These are phyloP conservation scores for Porodaedalea pini DNA, from an alignment of 1,284 basidiomycete species.

Conservation along the genomic window DNA sequence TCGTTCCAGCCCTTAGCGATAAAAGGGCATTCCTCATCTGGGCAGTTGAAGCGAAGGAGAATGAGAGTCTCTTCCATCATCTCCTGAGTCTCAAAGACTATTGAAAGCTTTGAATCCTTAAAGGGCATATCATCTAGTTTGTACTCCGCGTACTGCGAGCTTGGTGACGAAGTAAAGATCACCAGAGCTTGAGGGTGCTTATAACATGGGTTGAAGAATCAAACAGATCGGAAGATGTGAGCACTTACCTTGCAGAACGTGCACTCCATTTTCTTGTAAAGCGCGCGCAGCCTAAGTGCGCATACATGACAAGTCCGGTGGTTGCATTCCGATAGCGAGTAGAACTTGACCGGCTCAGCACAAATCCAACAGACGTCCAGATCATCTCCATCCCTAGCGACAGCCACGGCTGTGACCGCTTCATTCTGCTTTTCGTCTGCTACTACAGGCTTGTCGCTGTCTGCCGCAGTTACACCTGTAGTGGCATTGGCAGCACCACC, in stretches of 20 bases:
- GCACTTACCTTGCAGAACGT: constrained; percentile 89
- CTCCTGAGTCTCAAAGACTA: constrained; percentile 87
- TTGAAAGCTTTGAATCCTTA: constrained; percentile 75
- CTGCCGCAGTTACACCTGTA: background rate
- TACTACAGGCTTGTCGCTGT: background rate
- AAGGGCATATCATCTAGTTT: constrained; percentile 54
- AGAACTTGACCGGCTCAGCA: constrained; percentile 91
- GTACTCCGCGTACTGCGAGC: constrained; percentile 62
- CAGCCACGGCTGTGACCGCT: constrained; percentile 12
- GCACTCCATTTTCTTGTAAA: constrained; percentile 93
- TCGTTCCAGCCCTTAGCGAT: constrained; percentile 87
- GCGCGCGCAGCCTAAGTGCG: constrained; percentile 82
- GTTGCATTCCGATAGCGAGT: constrained; percentile 85
- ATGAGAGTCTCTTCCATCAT: constrained; percentile 96
- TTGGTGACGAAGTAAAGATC: constrained; percentile 76
- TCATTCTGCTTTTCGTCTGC: background rate
- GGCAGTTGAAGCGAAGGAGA: constrained; percentile 86
- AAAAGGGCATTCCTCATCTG: constrained; percentile 77
- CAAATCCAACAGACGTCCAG: constrained; percentile 86
- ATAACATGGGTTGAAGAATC: constrained; percentile 5
- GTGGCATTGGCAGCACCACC: background rate
- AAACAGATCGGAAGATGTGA: background rate
- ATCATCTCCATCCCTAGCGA: constrained; percentile 33
- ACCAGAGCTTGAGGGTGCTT: constrained; percentile 78
- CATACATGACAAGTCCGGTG: constrained; percentile 94